Evolutionary conservation across 176 grass and related monocot genomes (phyloP).

Genomic region (Bothriochloa decipiens): DNA sequence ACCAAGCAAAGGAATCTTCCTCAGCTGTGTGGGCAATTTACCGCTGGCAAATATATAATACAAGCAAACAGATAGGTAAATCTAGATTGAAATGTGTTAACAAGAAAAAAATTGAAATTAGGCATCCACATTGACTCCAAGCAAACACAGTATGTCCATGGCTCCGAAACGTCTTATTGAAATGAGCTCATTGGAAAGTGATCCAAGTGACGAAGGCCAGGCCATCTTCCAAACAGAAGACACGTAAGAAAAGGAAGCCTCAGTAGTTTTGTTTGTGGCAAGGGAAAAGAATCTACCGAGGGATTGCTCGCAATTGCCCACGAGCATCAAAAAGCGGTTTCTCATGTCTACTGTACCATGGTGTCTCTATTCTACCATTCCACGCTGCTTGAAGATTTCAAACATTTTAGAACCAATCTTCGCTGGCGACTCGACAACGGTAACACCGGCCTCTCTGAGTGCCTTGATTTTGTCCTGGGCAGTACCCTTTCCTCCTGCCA

Average conservation of each 20-base stretch:
- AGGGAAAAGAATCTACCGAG: constrained; percentile 34
- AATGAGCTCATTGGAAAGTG: constrained; percentile 26
- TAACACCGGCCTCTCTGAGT: constrained; percentile 86
- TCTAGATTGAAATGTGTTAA: not conserved
- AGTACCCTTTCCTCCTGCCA: constrained; percentile 92
- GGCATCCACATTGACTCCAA: constrained; percentile 24
- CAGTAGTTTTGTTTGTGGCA: constrained; percentile 31
- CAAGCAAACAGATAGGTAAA: not conserved
- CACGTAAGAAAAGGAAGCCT: not conserved
- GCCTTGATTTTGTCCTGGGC: constrained; percentile 96
- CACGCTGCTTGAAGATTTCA: constrained; percentile 88
- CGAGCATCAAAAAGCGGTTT: constrained; percentile 44
- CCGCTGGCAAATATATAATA: not conserved
- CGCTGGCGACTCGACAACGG: constrained; percentile 89
- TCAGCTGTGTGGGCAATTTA: not conserved
- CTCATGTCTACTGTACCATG: constrained; percentile 53
- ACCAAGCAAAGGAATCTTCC: not conserved
- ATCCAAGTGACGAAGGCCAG: constrained; percentile 14
- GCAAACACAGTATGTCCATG: constrained; percentile 28
- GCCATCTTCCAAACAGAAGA: constrained; percentile 35
- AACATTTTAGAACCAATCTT: constrained; percentile 89
- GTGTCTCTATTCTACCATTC: constrained; percentile 72
- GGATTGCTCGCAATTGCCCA: constrained; percentile 48
- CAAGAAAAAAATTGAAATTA: constrained; percentile 1
- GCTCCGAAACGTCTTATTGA: constrained; percentile 51